These are phyloP conservation scores for Lyophyllum atratum DNA, from an alignment of 768 basidiomycete genomes.

Conservation along the genomic window DNA sequence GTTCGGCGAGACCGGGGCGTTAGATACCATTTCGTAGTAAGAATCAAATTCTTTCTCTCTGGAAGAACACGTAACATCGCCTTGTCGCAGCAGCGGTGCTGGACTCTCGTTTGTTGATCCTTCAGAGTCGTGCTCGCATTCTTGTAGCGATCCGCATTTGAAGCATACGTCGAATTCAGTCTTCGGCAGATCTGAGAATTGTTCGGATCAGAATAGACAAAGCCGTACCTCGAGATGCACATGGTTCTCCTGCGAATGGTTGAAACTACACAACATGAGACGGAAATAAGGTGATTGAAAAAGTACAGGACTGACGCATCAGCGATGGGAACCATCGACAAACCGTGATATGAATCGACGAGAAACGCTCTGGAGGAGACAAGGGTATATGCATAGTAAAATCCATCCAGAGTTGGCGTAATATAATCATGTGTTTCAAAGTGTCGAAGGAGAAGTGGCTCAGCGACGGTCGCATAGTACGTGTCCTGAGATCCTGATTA, in stretches of 20 bases:
- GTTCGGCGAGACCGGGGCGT: constrained; percentile 46
- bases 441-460: constrained; percentile 29
- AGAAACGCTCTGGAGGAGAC: constrained; percentile 85
- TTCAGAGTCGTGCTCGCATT: constrained; percentile 67
- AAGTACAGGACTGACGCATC: constrained; percentile 60
- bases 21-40: constrained; percentile 70
- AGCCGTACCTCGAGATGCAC: constrained; percentile 69
- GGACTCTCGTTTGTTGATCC: constrained; percentile 8
- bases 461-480: constrained; percentile 39
- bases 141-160: constrained; percentile 65
- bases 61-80: not conserved
- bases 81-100: not conserved
- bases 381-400: constrained; percentile 57
- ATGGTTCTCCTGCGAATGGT: constrained; percentile 68
- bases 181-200: constrained; percentile 31
- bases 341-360: constrained; percentile 77
- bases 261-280: constrained; percentile 54
- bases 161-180: constrained; percentile 75
- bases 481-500: constrained; percentile 9
- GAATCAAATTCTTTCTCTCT: constrained; percentile 28
- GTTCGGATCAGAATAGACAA: not conserved
- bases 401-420: constrained; percentile 37
- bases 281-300: constrained; percentile 8
- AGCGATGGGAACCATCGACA: constrained; percentile 84
- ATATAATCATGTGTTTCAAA: constrained; percentile 7